Evolutionary conservation across 2,329 filamentous ascomycete species (phyloP), one percentile per base, ranked within the genome.

Genomic region (Monilinia fructigena): DNA sequence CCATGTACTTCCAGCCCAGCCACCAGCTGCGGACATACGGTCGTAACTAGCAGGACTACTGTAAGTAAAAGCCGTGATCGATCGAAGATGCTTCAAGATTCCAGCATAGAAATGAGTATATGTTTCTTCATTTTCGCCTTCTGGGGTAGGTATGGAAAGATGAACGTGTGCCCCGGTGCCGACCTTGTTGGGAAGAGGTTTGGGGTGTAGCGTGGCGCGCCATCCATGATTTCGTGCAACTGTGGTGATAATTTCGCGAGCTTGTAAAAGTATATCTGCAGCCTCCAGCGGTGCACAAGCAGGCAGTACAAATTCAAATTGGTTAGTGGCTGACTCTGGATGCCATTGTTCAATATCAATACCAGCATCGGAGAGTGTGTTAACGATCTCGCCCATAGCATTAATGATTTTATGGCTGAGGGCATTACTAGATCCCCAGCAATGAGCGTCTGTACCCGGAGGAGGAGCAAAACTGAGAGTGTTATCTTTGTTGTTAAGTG

Each of bases 381-480:
- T 80, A 5, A 87, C 82, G 28, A 93, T 89, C 59, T 90, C 85
- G 50, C 88, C 85, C 2, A 93, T 78, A 20, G 91, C 81, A 1
- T 83, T 80, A 0, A 85, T 76, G 42, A 88, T 81, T 26, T 77
- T 76, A 0, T 85, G 82, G 68, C 86, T 84, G 61, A 91, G 83
- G 20, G 84, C 82, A 1, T 87, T 85, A 54, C 89, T 82, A 23
- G 86, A 84, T 0, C 86, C 88, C 89, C 90, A 94, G 0, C 87
- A 86, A 72, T 94, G 90, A 1, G 86, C 87, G 55, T 82, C 81
- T 10, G 83, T 83, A n/a, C 82, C 75, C 0, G 89, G 80, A 0
- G 77, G 73, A 10, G 78, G 76, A 52, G 78, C 80, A n/a, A 75
- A 73, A 12, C 60, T 72, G 2, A 60, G 50, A 68, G 80, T 77